Conservation (phyloP, 495 filamentous ascomycete species). For the Xylaria bambusicola region DNA sequence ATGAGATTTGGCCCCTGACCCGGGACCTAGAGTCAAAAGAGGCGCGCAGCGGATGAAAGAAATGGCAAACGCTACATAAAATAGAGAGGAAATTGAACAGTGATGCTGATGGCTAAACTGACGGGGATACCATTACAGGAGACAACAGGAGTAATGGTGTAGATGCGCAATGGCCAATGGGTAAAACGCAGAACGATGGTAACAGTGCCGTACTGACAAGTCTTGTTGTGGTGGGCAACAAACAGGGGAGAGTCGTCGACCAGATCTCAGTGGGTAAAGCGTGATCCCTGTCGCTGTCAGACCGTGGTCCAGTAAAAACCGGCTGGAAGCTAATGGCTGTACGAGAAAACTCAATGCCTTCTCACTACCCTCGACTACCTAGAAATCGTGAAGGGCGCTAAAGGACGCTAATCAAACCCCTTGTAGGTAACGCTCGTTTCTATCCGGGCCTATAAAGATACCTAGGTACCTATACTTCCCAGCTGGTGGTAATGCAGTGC, state of each 20-base stretch:
- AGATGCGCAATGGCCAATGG: constrained; percentile 9
- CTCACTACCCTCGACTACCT: not conserved
- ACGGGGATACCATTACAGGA: not conserved
- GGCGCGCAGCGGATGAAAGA: not conserved
- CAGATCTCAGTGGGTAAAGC: not conserved
- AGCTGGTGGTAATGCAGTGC: too few relatives aligned
- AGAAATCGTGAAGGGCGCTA: not conserved
- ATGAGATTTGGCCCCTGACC: constrained; percentile 4
- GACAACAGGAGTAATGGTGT: constrained; percentile 8
- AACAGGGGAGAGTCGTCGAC: constrained; percentile 2
- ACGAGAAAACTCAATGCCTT: not conserved
- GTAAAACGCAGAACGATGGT: not conserved
- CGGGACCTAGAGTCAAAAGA: constrained; percentile 5
- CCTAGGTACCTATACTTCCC: too few relatives aligned
- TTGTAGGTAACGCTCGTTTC: constrained; percentile 3
- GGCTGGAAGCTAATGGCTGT: constrained; percentile 1
- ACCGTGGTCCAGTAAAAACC: constrained; percentile 10
- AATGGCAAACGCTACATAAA: not conserved
- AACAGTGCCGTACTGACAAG: constrained; percentile 6
- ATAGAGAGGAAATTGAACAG: not conserved
- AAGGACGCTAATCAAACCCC: not conserved
- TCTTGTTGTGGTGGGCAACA: constrained; percentile 21
- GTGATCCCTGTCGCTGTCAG: constrained; percentile 12
- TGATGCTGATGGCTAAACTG: not conserved
- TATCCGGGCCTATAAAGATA: too few relatives aligned